Evolutionary conservation across 2,329 filamentous ascomycete species (phyloP).

Genomic region (Lachnellula hyalina): DNA sequence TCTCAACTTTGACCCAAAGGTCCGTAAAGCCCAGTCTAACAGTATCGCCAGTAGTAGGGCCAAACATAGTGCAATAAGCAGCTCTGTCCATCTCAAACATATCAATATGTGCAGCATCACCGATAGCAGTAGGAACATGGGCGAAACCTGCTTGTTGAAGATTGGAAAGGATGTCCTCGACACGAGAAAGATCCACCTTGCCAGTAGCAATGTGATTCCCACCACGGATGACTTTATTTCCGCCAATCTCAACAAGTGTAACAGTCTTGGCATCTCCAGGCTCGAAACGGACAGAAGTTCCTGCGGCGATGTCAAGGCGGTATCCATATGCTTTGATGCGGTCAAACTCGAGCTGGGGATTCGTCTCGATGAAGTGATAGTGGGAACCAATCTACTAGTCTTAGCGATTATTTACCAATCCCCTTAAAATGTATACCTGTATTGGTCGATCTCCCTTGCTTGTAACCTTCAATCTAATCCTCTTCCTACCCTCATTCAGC

Average conservation of each 20-base stretch:
- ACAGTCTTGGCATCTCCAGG: constrained; percentile 90
- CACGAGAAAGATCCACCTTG: constrained; percentile 56
- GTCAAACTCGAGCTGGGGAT: constrained; percentile 85
- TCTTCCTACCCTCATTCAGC: constrained; percentile 68
- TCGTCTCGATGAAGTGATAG: constrained; percentile 95
- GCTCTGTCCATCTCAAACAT: constrained; percentile 68
- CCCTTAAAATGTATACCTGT: constrained; percentile 51
- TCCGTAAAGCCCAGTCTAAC: constrained; percentile 78
- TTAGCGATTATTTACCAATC: constrained; percentile 4
- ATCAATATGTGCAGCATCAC: constrained; percentile 48
- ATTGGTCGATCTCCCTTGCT: constrained; percentile 87
- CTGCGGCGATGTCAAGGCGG: constrained; percentile 82
- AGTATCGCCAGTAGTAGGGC: constrained; percentile 83
- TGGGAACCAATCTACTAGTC: constrained; percentile 67
- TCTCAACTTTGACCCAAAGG: constrained; percentile 86
- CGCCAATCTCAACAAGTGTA: constrained; percentile 81
- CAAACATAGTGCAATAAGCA: constrained; percentile 84
- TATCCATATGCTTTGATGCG: constrained; percentile 76
- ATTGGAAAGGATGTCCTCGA: constrained; percentile 59
- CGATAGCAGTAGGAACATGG: constrained; percentile 62
- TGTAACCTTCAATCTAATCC: constrained; percentile 70
- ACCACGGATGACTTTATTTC: constrained; percentile 72
- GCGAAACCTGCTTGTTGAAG: constrained; percentile 72
- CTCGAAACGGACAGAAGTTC: constrained; percentile 89
- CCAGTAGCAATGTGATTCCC: constrained; percentile 79